These are phyloP conservation scores for Lumnitzera racemosa DNA, from an alignment of 345 rosid species.

Conservation along the genomic window DNA sequence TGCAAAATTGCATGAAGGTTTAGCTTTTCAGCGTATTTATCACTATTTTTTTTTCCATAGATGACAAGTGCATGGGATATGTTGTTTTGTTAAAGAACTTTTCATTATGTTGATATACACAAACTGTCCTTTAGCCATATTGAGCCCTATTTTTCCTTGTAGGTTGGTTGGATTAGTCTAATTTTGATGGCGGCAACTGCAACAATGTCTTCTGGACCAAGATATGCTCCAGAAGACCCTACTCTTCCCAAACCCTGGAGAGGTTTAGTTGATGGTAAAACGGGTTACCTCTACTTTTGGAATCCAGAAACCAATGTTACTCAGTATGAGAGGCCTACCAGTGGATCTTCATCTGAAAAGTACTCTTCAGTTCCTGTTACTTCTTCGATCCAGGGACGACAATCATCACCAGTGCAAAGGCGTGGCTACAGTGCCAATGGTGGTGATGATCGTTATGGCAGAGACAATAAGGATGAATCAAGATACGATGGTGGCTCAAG, in stretches of 20 bases:
- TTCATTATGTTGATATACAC: no score
- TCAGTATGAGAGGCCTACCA: constrained; percentile 74
- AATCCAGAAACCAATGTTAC: constrained; percentile 94
- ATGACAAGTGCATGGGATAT: no score
- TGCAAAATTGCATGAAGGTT: no score
- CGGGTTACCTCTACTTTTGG: constrained; percentile 93
- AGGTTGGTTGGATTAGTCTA: constrained; percentile 1
- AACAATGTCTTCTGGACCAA: constrained; percentile 40
- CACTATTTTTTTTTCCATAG: no score
- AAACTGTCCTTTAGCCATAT: no score
- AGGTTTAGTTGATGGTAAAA: constrained; percentile 87
- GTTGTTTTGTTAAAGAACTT: no score
- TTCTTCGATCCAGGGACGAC: constrained; percentile 61
- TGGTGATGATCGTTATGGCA: constrained; percentile 44
- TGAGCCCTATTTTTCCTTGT: not conserved
- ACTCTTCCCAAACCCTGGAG: constrained; percentile 97
- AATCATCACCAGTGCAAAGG: constrained; percentile 29
- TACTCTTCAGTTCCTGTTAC: constrained; percentile 30
- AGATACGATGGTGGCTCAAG: constrained; percentile 37
- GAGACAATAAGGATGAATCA: constrained; percentile 30
- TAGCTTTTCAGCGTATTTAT: no score
- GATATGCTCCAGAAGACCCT: constrained; percentile 89
- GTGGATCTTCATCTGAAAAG: constrained; percentile 20
- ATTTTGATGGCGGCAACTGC: constrained; percentile 64
- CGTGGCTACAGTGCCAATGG: constrained; percentile 35